Base-by-base conservation (phyloP, 2,329 filamentous ascomycete genomes). In the Aureobasidium leucospermi region DNA sequence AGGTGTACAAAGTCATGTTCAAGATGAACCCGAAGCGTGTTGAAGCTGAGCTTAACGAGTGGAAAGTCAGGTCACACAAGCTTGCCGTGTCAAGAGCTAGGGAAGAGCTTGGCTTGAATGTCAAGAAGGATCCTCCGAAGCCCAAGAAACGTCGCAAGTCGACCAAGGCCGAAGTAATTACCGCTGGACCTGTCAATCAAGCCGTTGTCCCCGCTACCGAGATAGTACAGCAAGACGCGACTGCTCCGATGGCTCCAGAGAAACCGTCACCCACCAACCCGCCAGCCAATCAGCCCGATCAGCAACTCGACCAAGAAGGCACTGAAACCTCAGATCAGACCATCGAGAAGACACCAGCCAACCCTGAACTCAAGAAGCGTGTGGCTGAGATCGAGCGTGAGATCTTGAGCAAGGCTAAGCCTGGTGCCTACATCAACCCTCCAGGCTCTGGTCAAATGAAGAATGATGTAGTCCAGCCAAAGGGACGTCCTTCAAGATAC, bases 351-450 rank as follows among this genome's bases (percentile, higher is more conserved):
- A 36, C 19, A 15, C 16, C 16, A 2, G 19, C 4, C 31, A 57
- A 47, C 15, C 16, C 38, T 6, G 47, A 47, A 23, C 28, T 47
- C 10, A 41, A 64, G 39, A 60, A 63, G 8, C 66, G 66, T 28
- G 62, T 69, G 11, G 63, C 65, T 38, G 59, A 65, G 23, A 63
- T 70, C 15, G 65, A 71, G 36, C 63, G 65, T 6, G 65, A 67
- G 9, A 68, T 74, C n/a, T 61, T 68, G 29, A 63, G 65, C n/a
- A 68, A 68, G 31, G 55, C 65, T 8, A 62, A 64, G 4, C 69
- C 74, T 38, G 76, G 76, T 0, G 57, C 79, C 0, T 77, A 77
- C 61, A 67, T 78, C 56, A 74, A 79, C 60, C 75, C 76, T n/a
- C 74, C 73, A 28, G 74, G 74, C 15, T 75, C 73, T n/a, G 66